phyloP scores from a whole-genome alignment of 441 rosid genomes.

The Pelargonium myrrhifolium region DNA sequence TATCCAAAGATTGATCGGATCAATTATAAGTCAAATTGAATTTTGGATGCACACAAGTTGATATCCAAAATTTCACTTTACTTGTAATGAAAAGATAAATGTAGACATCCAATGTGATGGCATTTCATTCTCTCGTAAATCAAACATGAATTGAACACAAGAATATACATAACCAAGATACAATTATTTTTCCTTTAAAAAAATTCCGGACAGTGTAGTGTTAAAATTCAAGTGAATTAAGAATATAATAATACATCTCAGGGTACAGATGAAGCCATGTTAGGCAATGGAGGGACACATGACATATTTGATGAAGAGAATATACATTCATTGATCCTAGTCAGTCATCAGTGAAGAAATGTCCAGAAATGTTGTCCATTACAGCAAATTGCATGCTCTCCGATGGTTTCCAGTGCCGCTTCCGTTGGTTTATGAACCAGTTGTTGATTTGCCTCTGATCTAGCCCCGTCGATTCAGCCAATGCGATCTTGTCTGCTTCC shows the following conservation, averaged over 20 bases:
- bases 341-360: conserved; percentile 54
- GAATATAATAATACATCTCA: conserved; percentile 15
- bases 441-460: conserved; percentile 94
- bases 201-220: not conserved
- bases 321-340: conserved; percentile 15
- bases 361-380: conserved; percentile 51
- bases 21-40: no score
- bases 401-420: conserved; percentile 92
- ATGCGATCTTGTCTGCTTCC: conserved; percentile 71
- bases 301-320: not conserved
- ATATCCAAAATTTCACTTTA: no score
- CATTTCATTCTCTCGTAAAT: conserved; percentile 2
- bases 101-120: conserved; percentile 1
- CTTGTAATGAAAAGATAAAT: no score
- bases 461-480: conserved; percentile 78
- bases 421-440: conserved; percentile 93
- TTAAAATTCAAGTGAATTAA: conserved; percentile 16
- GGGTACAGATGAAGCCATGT: conserved; percentile 11
- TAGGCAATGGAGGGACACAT: not conserved
- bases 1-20: no score
- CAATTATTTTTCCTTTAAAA: conserved; percentile 17
- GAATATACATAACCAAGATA: conserved; percentile 27
- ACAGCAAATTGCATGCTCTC: conserved; percentile 64
- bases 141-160: not conserved
- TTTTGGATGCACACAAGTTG: no score